A percentile compares a stretch with the other conserved stretches of the same genome.
These are phyloP conservation scores for Aspergillus felis DNA, from an alignment of 2,329 filamentous ascomycete genomes.

Conservation along the genomic window DNA sequence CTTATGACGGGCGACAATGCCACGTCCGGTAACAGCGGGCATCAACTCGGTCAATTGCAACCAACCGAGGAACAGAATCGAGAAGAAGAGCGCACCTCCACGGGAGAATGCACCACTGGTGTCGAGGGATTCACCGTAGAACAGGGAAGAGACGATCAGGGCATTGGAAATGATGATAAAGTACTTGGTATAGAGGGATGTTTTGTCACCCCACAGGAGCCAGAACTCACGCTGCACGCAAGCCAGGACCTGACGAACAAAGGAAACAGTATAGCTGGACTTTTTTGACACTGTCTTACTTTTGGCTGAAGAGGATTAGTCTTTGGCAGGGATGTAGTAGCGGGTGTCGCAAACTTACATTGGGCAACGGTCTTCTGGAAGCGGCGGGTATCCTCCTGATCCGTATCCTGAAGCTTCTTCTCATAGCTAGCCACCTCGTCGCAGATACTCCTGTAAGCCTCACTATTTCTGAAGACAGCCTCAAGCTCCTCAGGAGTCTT, in stretches of 20 bases:
- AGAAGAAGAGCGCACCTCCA: conserved; percentile 63
- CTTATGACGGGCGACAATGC: conserved; percentile 64
- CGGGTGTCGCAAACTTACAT: conserved; percentile 35
- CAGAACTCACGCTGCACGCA: conserved; percentile 69
- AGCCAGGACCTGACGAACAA: conserved; percentile 61
- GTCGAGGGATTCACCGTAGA: conserved; percentile 62
- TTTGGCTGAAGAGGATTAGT: conserved; percentile 35
- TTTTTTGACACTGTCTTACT: conserved; percentile 65
- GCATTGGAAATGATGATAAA: conserved; percentile 72
- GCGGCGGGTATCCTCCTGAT: conserved; percentile 58
- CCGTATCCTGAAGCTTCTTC: conserved; percentile 51
- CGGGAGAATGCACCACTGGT: conserved; percentile 61
- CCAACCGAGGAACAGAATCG: conserved; percentile 64
- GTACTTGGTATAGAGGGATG: conserved; percentile 71
- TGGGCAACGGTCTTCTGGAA: conserved; percentile 65
- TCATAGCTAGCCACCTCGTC: conserved; percentile 62
- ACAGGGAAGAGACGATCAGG: conserved; percentile 74
- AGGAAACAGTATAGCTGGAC: conserved; percentile 72
- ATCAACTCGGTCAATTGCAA: conserved; percentile 75
- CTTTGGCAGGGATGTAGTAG: not conserved
- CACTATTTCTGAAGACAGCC: conserved; percentile 61
- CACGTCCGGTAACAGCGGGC: conserved; percentile 68
- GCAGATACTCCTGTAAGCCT: conserved; percentile 57
- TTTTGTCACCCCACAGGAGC: conserved; percentile 71
- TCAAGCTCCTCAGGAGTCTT: conserved; percentile 67